Evolutionary conservation across 176 grass and related monocot genomes (phyloP), one percentile per base, ranked within the genome.

Genomic region (Oryza longistaminata): DNA sequence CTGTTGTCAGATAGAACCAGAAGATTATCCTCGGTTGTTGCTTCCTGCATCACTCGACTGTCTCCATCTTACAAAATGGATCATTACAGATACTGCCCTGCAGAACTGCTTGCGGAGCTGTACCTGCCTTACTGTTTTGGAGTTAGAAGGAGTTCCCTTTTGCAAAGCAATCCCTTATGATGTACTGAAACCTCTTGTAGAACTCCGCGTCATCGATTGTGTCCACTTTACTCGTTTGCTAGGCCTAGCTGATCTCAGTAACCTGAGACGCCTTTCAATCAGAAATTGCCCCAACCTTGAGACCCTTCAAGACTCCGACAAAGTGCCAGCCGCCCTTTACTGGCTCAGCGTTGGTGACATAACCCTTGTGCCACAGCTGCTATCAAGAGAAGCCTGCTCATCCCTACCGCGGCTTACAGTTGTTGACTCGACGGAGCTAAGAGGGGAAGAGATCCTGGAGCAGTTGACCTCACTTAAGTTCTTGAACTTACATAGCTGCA

Each of bases 41-140:
- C 19, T 39, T 50, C 74, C 74, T 77, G 52, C 33, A 64, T 77
- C 53, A 25, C 19, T 77, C 31, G 53, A 33, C 2, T 33, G 50
- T 19, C 2, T 77, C 7, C 74, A 25, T 40, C 52, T 61, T 25
- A 62, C 7, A 39, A 7, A 9, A 40, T 40, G 52, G 10, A 11
- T 6, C 53, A 9, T 40, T 62, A 77, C 74, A 40, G 53, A 77
- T 15, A 61, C 17, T 24, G 33, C 25, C 33, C 29, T 60, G 16
- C 50, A 60, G 49, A 76, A 60, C 29, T 76, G 29, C 26, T 62
- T 77, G 21, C 55, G 74, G n/a, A 19, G 52, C 31, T 77, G 45
- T 22, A 77, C 74, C 55, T 77, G 31, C 33, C 74, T 77, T 35
- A 11, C 11, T 77, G 61, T 25, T 19, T 24, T 77, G 74, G 53